Percentiles rank a stretch among this genome's conserved stretches.
phyloP scores from a whole-genome alignment of 148 eudicot species.

The Camellia sinensis region DNA sequence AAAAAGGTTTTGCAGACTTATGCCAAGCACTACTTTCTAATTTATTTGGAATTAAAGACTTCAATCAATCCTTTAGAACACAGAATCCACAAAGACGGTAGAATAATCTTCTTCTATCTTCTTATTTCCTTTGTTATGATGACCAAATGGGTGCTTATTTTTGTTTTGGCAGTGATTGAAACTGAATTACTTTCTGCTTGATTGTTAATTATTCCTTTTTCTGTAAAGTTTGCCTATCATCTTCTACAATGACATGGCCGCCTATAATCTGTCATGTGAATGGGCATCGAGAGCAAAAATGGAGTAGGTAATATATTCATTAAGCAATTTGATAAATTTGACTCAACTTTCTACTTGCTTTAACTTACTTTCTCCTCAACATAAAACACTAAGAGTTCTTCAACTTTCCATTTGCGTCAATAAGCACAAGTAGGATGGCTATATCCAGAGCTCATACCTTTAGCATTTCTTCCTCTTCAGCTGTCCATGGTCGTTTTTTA shows the following conservation, averaged over 20 bases:
- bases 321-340: background rate
- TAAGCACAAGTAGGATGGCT: background rate
- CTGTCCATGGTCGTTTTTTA: constrained; percentile 46
- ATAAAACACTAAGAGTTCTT: background rate
- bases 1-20: no score
- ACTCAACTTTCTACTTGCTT: background rate
- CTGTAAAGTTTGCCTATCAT: background rate
- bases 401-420: background rate
- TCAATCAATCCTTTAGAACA: background rate
- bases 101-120: background rate
- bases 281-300: background rate
- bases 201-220: background rate
- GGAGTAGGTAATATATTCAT: background rate
- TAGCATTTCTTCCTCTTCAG: constrained; percentile 64
- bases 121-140: background rate
- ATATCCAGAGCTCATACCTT: constrained; percentile 32
- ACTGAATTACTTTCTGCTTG: background rate
- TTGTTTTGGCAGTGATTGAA: background rate
- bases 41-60: no score
- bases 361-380: background rate
- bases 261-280: background rate
- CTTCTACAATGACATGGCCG: background rate
- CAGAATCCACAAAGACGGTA: background rate
- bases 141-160: background rate
- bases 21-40: no score